Evolutionary conservation across 495 filamentous ascomycete genomes (phyloP).

Genomic region (Xylaria palmicola): DNA sequence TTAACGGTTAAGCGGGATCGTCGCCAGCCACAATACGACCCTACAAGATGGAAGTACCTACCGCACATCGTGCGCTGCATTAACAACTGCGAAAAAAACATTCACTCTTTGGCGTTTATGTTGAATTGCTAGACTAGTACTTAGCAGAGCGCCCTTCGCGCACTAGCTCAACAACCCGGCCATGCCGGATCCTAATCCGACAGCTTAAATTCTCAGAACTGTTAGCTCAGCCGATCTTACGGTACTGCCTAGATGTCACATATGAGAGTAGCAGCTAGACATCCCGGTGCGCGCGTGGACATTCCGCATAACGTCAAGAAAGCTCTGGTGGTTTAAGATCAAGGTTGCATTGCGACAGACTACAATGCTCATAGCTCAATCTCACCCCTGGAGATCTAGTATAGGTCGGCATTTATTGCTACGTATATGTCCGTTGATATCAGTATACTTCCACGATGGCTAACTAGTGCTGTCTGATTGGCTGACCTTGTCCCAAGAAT

Average conservation of each 20-base stretch:
- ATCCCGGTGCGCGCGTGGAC: slow-evolving; percentile 2
- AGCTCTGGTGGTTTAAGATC: neutral
- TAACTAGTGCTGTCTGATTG: neutral
- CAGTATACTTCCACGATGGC: neutral
- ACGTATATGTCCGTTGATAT: neutral
- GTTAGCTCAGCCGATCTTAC: neutral
- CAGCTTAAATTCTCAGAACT: neutral
- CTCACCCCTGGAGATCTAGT: neutral
- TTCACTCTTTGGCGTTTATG: neutral
- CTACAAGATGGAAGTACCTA: slow-evolving; percentile 10
- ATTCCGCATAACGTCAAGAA: slow-evolving; percentile 2
- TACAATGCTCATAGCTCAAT: neutral
- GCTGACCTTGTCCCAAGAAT: neutral
- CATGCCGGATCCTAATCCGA: neutral
- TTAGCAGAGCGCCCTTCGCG: neutral
- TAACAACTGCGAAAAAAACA: neutral
- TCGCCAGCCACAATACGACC: slow-evolving; percentile 27
- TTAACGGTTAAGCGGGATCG: slow-evolving; percentile 26
- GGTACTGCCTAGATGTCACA: neutral
- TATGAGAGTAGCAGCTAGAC: neutral
- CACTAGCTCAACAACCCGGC: neutral
- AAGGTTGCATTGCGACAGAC: neutral
- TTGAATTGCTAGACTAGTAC: no score
- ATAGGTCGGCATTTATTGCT: neutral
- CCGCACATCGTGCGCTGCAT: slow-evolving; percentile 3